Conservation (phyloP, 192 early-diverging fungal species). For the Coemansia aciculifera region DNA sequence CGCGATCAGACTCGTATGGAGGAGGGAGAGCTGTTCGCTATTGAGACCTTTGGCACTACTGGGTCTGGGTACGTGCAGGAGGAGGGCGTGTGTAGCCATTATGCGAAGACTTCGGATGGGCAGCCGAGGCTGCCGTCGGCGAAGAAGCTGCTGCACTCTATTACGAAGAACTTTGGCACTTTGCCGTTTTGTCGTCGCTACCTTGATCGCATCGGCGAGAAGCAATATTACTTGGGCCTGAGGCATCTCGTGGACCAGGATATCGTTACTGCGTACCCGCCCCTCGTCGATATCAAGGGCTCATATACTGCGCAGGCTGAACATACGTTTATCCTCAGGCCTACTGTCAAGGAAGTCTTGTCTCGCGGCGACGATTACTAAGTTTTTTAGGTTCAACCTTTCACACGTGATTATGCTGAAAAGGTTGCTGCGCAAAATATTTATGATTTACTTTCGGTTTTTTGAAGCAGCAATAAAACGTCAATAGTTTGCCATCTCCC, state of each 20-base stretch:
- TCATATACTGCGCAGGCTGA: constrained; percentile 96
- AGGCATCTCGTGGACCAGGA: constrained; percentile 82
- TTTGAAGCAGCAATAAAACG: background rate
- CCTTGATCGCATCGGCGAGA: constrained; percentile 91
- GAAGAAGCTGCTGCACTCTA: constrained; percentile 44
- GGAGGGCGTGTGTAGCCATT: constrained; percentile 91
- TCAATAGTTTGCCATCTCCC: background rate
- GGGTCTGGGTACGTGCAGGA: constrained; percentile 88
- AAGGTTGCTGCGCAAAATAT: constrained; percentile 4
- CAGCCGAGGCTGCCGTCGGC: constrained; percentile 27
- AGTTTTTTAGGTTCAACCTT: background rate
- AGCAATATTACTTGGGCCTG: constrained; percentile 83
- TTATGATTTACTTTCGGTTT: background rate
- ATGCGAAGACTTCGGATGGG: constrained; percentile 65
- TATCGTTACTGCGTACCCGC: constrained; percentile 84
- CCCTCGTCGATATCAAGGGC: constrained; percentile 81
- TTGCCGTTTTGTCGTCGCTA: constrained; percentile 95
- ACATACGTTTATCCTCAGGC: constrained; percentile 89
- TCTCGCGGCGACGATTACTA: constrained; percentile 74
- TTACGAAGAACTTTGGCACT: constrained; percentile 91
- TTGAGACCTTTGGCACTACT: constrained; percentile 97
- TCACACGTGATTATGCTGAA: background rate
- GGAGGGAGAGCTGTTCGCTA: constrained; percentile 89
- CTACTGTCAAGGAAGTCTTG: constrained; percentile 85
- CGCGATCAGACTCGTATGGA: constrained; percentile 93